These are phyloP conservation scores for Colletotrichum brevisporum DNA, from an alignment of 2,329 filamentous ascomycete genomes.

Conservation along the genomic window DNA sequence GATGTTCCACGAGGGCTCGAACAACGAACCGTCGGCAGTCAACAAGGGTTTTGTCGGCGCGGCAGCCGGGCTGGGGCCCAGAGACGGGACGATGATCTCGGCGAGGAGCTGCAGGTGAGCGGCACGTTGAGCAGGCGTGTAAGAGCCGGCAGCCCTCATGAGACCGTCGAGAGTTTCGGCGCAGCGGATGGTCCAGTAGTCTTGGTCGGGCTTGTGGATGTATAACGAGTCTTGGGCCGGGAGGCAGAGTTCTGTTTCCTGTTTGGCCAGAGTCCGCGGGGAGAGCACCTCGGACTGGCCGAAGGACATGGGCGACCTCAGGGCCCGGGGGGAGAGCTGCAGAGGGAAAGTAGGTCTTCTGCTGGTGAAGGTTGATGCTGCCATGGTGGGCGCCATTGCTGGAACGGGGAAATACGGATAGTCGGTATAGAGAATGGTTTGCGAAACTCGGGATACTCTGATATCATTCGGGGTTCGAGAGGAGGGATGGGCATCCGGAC, in stretches of 20 bases:
- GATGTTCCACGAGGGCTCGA: constrained; percentile 40
- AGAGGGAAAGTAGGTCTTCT: constrained; percentile 16
- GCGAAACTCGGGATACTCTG: not conserved
- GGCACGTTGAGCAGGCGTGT: constrained; percentile 34
- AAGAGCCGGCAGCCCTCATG: constrained; percentile 39
- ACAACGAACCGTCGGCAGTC: constrained; percentile 38
- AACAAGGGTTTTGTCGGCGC: constrained; percentile 37
- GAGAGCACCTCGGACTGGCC: constrained; percentile 24
- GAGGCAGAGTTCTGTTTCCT: constrained; percentile 35
- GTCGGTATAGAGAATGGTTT: not conserved
- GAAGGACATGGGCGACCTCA: constrained; percentile 30
- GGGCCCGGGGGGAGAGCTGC: constrained; percentile 21
- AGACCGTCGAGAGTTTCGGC: constrained; percentile 35
- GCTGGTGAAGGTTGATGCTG: constrained; percentile 24
- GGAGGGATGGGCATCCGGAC: not conserved
- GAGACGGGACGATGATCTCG: constrained; percentile 39
- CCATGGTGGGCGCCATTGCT: constrained; percentile 33
- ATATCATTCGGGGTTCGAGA: not conserved
- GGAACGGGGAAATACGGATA: not conserved
- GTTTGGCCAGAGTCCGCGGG: constrained; percentile 27
- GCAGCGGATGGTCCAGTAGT: constrained; percentile 39
- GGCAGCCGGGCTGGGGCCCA: constrained; percentile 32
- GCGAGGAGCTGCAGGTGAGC: constrained; percentile 36
- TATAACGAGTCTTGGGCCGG: constrained; percentile 34
- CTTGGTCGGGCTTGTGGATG: constrained; percentile 34